Evolutionary conservation across 306 rosid species (phyloP), one percentile per base, ranked within the genome.

Genomic region (Cicer chorassanicum): DNA sequence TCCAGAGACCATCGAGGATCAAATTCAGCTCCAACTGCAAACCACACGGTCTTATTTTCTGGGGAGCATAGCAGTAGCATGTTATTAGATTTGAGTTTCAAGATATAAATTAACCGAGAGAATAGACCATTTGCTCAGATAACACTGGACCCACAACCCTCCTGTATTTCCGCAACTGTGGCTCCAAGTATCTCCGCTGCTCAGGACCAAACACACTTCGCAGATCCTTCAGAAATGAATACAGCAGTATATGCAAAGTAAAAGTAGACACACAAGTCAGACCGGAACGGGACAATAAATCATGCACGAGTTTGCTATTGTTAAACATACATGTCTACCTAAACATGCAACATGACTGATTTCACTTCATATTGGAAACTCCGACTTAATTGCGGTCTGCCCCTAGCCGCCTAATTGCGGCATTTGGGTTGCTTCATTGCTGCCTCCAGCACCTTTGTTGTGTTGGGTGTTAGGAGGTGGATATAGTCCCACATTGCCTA

Each of bases 81-180:
- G 80, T 81, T 11, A 57, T 70, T 43, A 29, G 65, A 49, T 50
- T 75, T 34, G 45, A 59, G 65, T 51, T 65, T 71, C 40, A 54
- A 46, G 6, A 75, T 41, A 36, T 53, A 79, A 67, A 74, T 87
- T 81, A 78, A 40, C 77, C 67, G 6, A 87, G 83, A 62, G 82
- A 85, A 81, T 80, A 89, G 29, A 90, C 86, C 86, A 92, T 84
- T 78, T 87, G 85, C 84, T 87, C 92, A 1, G 93, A 87, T 6
- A 95, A 82, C 79, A 76, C 88, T 41, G 81, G 40, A 53, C 98
- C 98, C 49, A 87, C 99, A 15, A 89, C 92, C 19, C 76, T 83
- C 75, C 39, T 82, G 85, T 90, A 95, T 73, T 79, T 81, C 68
- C 41, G 86, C 92, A 92, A 68, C 87, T 84, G 96, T 29, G 78